Conservation (phyloP, 257 asterid species). For the Lycium ferocissimum region DNA sequence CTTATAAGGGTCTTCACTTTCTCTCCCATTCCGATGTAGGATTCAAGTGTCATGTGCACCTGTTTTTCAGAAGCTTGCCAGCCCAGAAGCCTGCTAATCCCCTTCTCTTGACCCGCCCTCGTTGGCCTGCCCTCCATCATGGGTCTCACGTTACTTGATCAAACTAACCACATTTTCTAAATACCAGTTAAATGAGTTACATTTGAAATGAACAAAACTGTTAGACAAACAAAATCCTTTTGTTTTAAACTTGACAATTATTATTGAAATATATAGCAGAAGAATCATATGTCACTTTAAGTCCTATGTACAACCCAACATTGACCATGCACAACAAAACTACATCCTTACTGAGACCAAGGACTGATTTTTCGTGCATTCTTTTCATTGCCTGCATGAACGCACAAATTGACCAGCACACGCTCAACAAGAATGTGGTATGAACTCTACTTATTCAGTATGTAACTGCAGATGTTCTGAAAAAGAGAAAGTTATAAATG, state of each 20-base stretch:
- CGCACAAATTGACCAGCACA: neutral
- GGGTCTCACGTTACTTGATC: neutral
- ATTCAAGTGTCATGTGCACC: neutral
- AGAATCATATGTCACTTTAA: neutral
- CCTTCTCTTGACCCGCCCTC: neutral
- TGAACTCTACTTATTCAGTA: neutral
- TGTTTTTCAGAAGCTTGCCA: neutral
- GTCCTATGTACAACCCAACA: neutral
- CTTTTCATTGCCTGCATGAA: neutral
- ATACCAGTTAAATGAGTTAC: neutral
- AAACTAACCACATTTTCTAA: neutral
- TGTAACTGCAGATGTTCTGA: neutral
- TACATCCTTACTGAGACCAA: neutral
- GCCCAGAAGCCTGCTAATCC: neutral
- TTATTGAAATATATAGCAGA: neutral
- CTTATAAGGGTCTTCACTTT: slow-evolving; percentile 6
- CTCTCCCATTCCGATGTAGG: neutral
- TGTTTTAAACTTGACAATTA: neutral
- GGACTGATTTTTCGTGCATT: slow-evolving; percentile 11
- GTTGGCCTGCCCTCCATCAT: neutral
- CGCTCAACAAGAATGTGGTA: neutral
- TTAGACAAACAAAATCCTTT: neutral
- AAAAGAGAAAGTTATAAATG: neutral
- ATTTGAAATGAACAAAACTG: neutral
- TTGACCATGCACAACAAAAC: neutral